A percentile compares a stretch with the other conserved stretches of the same genome.
These are phyloP conservation scores for Penicillium oxalicum DNA, from an alignment of 2,329 filamentous ascomycete species.

Conservation along the genomic window DNA sequence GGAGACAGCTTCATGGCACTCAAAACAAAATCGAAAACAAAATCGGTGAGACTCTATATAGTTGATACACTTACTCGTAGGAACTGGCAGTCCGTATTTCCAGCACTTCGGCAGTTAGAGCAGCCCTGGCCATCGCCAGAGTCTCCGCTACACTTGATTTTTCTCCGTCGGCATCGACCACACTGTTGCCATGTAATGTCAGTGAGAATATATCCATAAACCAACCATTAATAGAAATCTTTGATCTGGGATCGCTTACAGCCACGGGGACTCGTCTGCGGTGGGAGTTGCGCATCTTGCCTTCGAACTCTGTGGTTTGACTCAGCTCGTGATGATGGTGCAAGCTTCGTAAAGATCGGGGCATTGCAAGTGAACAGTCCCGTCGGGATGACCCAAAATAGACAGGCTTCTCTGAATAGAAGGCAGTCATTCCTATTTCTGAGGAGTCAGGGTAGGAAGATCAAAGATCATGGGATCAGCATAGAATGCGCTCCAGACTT, in stretches of 20 bases:
- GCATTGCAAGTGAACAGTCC: slow-evolving; percentile 20
- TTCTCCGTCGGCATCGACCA: slow-evolving; percentile 80
- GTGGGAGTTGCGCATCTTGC: slow-evolving; percentile 33
- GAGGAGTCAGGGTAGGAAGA: too few species aligned
- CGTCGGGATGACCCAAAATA: slow-evolving; percentile 20
- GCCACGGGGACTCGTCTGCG: slow-evolving; percentile 51
- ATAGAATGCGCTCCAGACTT: too few species aligned
- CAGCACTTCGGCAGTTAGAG: slow-evolving; percentile 72
- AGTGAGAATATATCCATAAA: neutral
- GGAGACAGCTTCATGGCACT: too few species aligned
- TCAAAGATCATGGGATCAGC: neutral
- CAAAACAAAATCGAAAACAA: neutral
- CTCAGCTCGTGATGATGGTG: slow-evolving; percentile 25
- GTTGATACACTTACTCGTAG: slow-evolving; percentile 55
- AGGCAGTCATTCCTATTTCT: slow-evolving; percentile 10
- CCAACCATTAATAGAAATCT: neutral
- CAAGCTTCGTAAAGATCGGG: slow-evolving; percentile 21
- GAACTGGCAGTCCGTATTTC: slow-evolving; percentile 63
- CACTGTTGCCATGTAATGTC: slow-evolving; percentile 53
- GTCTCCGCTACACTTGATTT: slow-evolving; percentile 92
- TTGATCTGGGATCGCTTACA: slow-evolving; percentile 26
- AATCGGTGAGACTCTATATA: neutral
- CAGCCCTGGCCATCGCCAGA: slow-evolving; percentile 70
- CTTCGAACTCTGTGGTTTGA: slow-evolving; percentile 27
- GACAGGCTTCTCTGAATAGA: slow-evolving; percentile 10